Percentiles rank a stretch among this genome's conserved stretches.
These are phyloP conservation scores for Suillus subluteus DNA, from an alignment of 768 basidiomycete species.

Conservation along the genomic window DNA sequence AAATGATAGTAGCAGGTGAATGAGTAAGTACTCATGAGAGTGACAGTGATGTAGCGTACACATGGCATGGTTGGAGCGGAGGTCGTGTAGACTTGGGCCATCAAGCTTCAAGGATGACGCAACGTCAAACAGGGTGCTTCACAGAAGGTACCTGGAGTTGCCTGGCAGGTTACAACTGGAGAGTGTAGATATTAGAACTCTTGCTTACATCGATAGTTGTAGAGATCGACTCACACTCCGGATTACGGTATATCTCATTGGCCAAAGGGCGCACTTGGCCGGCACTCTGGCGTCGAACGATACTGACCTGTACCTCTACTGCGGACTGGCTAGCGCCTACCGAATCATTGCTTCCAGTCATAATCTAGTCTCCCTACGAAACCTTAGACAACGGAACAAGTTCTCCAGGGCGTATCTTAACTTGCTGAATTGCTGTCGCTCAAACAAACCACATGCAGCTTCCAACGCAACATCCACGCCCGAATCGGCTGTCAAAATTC, in stretches of 20 bases:
- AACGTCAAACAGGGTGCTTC: neutral
- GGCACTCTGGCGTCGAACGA: neutral
- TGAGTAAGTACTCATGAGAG: neutral
- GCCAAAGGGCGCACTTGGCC: neutral
- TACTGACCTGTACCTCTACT: neutral
- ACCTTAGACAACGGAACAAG: neutral
- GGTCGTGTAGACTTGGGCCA: neutral
- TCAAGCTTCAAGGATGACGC: too few relatives aligned
- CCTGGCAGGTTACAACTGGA: neutral
- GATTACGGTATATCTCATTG: neutral
- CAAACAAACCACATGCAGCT: neutral
- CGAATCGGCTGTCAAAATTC: neutral
- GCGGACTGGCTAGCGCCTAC: neutral
- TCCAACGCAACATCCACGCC: neutral
- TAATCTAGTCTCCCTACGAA: too few relatives aligned
- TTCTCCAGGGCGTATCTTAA: neutral
- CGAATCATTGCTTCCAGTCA: neutral
- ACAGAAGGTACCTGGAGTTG: neutral
- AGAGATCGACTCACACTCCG: neutral
- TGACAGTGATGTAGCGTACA: neutral
- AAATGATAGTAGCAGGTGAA: neutral
- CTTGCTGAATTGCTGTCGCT: neutral
- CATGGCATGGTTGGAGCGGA: neutral
- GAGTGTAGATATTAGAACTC: neutral
- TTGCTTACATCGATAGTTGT: neutral